phyloP scores from a whole-genome alignment of 176 grass and related monocot genomes.

The Saccharum spontaneum region DNA sequence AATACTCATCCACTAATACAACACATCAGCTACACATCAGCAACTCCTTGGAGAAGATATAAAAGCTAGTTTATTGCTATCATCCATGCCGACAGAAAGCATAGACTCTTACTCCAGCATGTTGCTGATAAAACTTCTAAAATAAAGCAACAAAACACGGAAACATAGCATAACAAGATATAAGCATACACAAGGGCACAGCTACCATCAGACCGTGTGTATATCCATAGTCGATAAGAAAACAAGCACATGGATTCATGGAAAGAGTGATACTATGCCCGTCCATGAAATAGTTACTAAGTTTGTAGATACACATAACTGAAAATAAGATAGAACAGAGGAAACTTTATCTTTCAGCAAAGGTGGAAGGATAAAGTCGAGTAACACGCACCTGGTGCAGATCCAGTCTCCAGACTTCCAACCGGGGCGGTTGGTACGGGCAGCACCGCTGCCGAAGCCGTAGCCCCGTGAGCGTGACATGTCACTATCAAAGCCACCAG shows the following conservation, averaged over 20 bases:
- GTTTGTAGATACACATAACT: constrained; percentile 1
- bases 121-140: neutral
- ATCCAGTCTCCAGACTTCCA: constrained; percentile 99
- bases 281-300: neutral
- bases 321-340: neutral
- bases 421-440: constrained; percentile 54
- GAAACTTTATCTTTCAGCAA: neutral
- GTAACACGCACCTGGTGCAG: constrained; percentile 75
- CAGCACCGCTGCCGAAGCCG: constrained; percentile 57
- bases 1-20: constrained; percentile 6
- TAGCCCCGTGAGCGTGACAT: constrained; percentile 67
- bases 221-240: neutral
- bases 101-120: neutral
- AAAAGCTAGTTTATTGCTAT: neutral
- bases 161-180: neutral
- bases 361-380: neutral
- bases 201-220: neutral
- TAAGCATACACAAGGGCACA: neutral
- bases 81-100: neutral
- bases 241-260: neutral
- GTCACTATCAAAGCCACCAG: constrained; percentile 65
- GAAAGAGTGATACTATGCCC: neutral
- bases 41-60: neutral
- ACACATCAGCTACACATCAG: neutral
- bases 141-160: neutral